A percentile compares a stretch with the other conserved stretches of the same genome.
Evolutionary conservation across 371 early-diverging fungal genomes (phyloP).

Genomic region (Rhizopus sp.): DNA sequence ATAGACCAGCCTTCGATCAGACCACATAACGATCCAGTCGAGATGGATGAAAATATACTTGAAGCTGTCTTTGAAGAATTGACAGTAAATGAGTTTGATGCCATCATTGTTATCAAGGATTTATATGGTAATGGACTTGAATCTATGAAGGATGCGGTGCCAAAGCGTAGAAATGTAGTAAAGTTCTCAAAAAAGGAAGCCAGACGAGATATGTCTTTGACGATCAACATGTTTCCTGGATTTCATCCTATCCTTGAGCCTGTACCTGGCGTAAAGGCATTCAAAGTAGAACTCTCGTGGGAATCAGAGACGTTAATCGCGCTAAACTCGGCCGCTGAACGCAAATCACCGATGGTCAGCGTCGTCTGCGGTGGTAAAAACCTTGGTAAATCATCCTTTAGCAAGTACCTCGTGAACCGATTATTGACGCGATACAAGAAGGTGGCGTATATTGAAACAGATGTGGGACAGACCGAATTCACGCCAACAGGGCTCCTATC

Average conservation of each 20-base stretch:
- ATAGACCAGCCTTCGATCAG: constrained; percentile 9
- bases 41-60: constrained; percentile 13
- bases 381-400: constrained; percentile 80
- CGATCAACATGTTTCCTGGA: constrained; percentile 20
- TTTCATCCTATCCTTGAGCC: constrained; percentile 39
- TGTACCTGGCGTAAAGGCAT: constrained; percentile 37
- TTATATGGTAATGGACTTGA: constrained; percentile 14
- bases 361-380: constrained; percentile 72
- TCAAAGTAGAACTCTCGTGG: constrained; percentile 50
- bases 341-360: constrained; percentile 38
- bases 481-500: constrained; percentile 73
- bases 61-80: constrained; percentile 22
- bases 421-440: constrained; percentile 55
- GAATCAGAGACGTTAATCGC: constrained; percentile 6
- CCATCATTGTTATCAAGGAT: constrained; percentile 23
- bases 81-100: constrained; percentile 8
- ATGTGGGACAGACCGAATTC: constrained; percentile 83
- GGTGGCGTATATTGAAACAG: constrained; percentile 81
- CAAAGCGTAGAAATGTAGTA: constrained; percentile 18
- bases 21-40: not conserved
- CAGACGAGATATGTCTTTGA: constrained; percentile 1
- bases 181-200: constrained; percentile 8
- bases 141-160: constrained; percentile 11
- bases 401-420: constrained; percentile 65
- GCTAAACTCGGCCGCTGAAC: constrained; percentile 17